Base-by-base conservation (phyloP, 163 green algal species). In the Chlamydomonas reinhardtii region DNA sequence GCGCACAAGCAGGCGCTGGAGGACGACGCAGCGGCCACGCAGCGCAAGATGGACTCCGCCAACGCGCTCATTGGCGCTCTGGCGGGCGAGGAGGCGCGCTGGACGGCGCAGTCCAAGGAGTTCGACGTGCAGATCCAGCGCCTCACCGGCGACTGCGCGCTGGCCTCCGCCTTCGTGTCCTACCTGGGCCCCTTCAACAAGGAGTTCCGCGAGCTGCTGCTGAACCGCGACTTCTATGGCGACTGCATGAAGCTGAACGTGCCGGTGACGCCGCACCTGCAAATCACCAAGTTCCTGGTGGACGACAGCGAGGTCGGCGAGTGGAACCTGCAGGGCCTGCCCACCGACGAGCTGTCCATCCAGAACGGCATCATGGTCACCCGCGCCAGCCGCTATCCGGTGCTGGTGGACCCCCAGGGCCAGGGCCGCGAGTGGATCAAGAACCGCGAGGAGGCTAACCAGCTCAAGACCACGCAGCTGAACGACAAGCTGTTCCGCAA, bases 281-380 rank as follows among this genome's bases (percentile, higher is more conserved):
- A 96, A 80, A 91, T 98, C 56, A 91, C 94, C 84, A 94, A 94
- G 72, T 99, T 99, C 91, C 89, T 99, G 83, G 96, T 95, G 31
- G 96, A 99, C 66, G 96, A 98, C 43, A 54, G 93, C 4, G 97
- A 98, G 88, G 92, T 98, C 12, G 94, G 94, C 59, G 93, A 98
- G 93, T 98, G 96, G 96, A 97, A 94, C 39, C 92, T 98, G 59
- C 80, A 97, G 92, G 97, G 97, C 59, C 95, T 99, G 85, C 97
- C 97, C 62, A 97, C 94, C 4, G 97, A 99, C 85, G 96, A 98
- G 76, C 92, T 99, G 70, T 97, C 93, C 54, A 91, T 98, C 43
- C 97, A 99, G 89, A 99, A 99, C 84, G 97, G 97, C 82, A 97
- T 98, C 89, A 95, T 99, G 90, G 95, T 99, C 34, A 98, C 96